A percentile compares a stretch with the other conserved stretches of the same genome.
Evolutionary conservation across 768 basidiomycete genomes (phyloP).

Genomic region (Trametes villosa): DNA sequence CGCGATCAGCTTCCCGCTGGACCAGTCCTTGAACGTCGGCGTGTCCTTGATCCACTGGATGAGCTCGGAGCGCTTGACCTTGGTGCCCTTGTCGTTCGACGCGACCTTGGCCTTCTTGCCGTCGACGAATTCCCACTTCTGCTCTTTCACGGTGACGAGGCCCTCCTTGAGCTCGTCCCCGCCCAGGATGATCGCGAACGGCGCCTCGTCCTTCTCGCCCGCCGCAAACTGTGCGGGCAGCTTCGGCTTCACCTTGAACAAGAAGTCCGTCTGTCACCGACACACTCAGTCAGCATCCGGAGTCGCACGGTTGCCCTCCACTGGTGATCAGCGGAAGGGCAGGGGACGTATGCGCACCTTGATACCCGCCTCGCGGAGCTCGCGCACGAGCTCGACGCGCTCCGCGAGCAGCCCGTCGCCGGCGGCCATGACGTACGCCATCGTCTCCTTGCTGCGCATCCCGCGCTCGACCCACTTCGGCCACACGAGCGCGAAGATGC

Average conservation of each 20-base stretch:
- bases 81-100: slow-evolving; percentile 51
- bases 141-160: slow-evolving; percentile 89
- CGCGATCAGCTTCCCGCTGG: slow-evolving; percentile 35
- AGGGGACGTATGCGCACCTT: slow-evolving; percentile 56
- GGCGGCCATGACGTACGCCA: slow-evolving; percentile 91
- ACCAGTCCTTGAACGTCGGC: slow-evolving; percentile 36
- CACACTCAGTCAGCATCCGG: slow-evolving; percentile 9
- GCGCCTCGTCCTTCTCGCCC: slow-evolving; percentile 89
- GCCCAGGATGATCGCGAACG: slow-evolving; percentile 92
- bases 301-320: too few relatives aligned
- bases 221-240: slow-evolving; percentile 84
- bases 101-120: slow-evolving; percentile 68
- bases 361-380: slow-evolving; percentile 85
- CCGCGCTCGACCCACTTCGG: slow-evolving; percentile 82
- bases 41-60: slow-evolving; percentile 40
- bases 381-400: slow-evolving; percentile 76
- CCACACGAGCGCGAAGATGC: slow-evolving; percentile 91
- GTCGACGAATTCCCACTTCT: slow-evolving; percentile 76
- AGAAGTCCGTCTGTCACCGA: slow-evolving; percentile 75
- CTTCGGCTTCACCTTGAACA: slow-evolving; percentile 93
- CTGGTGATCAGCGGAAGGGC: background rate
- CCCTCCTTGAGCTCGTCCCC: slow-evolving; percentile 84
- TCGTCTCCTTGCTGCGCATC: slow-evolving; percentile 85
- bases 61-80: slow-evolving; percentile 42
- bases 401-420: slow-evolving; percentile 89